Base-by-base conservation (phyloP, 352 stramenopile species). In the Peronospora farinosa region DNA sequence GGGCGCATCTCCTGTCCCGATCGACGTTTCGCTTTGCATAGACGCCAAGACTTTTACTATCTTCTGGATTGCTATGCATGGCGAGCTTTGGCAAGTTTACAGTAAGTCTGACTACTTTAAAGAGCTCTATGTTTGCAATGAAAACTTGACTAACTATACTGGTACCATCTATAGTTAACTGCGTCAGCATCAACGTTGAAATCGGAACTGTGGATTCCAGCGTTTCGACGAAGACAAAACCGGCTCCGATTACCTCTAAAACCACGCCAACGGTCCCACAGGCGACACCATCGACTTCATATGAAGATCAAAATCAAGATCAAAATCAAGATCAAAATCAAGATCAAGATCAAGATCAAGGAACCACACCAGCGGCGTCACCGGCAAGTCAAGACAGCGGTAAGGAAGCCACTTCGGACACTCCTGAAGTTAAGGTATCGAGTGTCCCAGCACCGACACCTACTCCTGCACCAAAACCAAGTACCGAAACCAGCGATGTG, bases 31-130 rank as follows among this genome's bases (percentile, higher is more conserved):
- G 11, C 51, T 63, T 17, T 81, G 70, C 35, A 54, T 36, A 40
- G 47, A 54, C 28, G 69, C 65, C 17, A 70, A 65, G 33, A 51
- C 63, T 0, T 54, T 84, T 10, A 78, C 65, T 3, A 69, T 78
- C 37, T 79, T 75, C 58, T 86, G 74, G 74, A 53, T 84, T 30
- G 62, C 59, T 7, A 71, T 78, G 57, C 67, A 82, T 36, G 54
- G 61, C n/a, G 15, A 64, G 2, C 50, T 60, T 33, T 86, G 69
- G 72, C 72, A 86, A 60, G 60, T 86, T 45, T 84, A 83, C 57
- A 63, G 57, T 65, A 57, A 44, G 46, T 54, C 51, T 31, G 19
- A 11, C 10, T 35, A n/a, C 15, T 42, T 32, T 32, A 7, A 15
- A 37, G 12, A 27, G 23, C 6, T 16, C 2, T 23, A 16, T 49